Evolutionary conservation across 129 eudicot species (phyloP).

Genomic region (Artemisia annua): DNA sequence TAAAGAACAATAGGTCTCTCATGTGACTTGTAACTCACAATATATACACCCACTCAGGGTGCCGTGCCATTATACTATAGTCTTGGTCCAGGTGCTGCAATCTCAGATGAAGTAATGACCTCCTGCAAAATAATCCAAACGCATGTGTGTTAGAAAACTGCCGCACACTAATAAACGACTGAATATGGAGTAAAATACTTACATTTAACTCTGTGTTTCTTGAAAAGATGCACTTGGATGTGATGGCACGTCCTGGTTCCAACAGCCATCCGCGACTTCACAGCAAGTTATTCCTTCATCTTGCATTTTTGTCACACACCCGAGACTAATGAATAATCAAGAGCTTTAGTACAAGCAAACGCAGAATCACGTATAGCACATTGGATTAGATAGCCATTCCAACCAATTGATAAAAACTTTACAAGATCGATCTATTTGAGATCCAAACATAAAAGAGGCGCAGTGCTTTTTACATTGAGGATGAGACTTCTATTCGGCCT

Average conservation of each 20-base stretch:
- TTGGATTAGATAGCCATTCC: too few relatives aligned
- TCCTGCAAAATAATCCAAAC: slow-evolving; percentile 47
- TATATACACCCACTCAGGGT: too few relatives aligned
- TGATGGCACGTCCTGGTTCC: slow-evolving; percentile 55
- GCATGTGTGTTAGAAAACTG: neutral
- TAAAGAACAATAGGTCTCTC: too few relatives aligned
- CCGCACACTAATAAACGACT: neutral
- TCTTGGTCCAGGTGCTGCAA: slow-evolving; percentile 23
- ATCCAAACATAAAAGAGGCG: too few relatives aligned
- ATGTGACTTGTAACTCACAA: too few relatives aligned
- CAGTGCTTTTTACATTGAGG: too few relatives aligned
- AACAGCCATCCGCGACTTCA: slow-evolving; percentile 92
- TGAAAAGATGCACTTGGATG: slow-evolving; percentile 78
- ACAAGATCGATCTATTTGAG: too few relatives aligned
- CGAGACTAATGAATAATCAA: slow-evolving; percentile 47
- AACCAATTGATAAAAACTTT: too few relatives aligned
- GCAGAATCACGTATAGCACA: slow-evolving; percentile 91
- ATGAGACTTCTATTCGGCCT: too few relatives aligned
- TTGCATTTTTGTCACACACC: slow-evolving; percentile 51
- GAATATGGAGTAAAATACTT: slow-evolving; percentile 19
- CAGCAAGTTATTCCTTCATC: slow-evolving; percentile 53
- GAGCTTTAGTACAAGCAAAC: slow-evolving; percentile 68
- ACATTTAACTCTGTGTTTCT: slow-evolving; percentile 58
- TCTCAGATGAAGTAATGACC: slow-evolving; percentile 49
- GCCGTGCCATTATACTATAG: neutral